phyloP scores from a whole-genome alignment of 2,329 filamentous ascomycete species.

The Xylariaceae sp. region DNA sequence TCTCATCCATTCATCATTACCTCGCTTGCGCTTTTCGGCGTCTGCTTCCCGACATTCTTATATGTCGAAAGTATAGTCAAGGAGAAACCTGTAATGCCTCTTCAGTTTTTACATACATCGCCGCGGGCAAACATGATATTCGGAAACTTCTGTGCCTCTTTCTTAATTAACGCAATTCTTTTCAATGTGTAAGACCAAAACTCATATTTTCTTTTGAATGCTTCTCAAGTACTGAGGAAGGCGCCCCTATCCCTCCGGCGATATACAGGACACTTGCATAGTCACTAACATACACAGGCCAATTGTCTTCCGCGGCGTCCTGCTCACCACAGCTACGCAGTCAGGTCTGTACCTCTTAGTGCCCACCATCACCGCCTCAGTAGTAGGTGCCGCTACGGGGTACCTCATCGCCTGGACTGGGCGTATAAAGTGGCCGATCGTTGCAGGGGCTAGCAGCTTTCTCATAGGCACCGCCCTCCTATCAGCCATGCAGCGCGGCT shows the following conservation, averaged over 20 bases:
- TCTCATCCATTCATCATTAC: slow-evolving; percentile 54
- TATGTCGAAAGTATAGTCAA: slow-evolving; percentile 47
- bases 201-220: not conserved
- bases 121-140: slow-evolving; percentile 58
- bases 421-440: slow-evolving; percentile 56
- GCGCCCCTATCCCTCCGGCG: too few relatives aligned
- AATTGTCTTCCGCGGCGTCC: slow-evolving; percentile 72
- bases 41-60: slow-evolving; percentile 49
- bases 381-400: slow-evolving; percentile 54
- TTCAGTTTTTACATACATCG: slow-evolving; percentile 45
- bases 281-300: slow-evolving; percentile 44
- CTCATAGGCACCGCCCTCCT: slow-evolving; percentile 50
- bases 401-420: slow-evolving; percentile 59
- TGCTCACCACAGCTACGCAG: slow-evolving; percentile 63
- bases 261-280: not conserved
- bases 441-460: slow-evolving; percentile 45
- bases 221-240: too few relatives aligned
- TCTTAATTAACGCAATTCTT: slow-evolving; percentile 52
- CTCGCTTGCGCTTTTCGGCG: slow-evolving; percentile 45
- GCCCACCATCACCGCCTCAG: slow-evolving; percentile 54
- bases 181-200: slow-evolving; percentile 50
- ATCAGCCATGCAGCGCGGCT: slow-evolving; percentile 44
- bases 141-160: slow-evolving; percentile 48
- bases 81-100: slow-evolving; percentile 55
- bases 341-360: slow-evolving; percentile 70